Evolutionary conservation across 805 yeast genomes (phyloP).

Genomic region (Cyberlindnera veronae): DNA sequence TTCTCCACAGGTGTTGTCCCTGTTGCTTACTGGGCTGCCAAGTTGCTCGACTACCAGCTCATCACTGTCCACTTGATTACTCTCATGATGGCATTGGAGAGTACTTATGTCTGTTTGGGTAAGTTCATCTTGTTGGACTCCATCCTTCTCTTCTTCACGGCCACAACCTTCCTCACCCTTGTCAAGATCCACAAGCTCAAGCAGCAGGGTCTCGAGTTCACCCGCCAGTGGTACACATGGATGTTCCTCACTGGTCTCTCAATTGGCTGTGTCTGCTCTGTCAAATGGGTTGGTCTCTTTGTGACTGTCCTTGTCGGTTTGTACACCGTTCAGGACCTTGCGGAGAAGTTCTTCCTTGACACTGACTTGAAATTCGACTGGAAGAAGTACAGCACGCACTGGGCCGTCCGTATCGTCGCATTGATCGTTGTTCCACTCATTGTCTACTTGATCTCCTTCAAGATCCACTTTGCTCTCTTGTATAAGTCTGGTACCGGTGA

Average conservation of each 20-base stretch:
- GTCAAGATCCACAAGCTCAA: constrained; percentile 51
- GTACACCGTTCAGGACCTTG: constrained; percentile 52
- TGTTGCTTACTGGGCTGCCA: constrained; percentile 66
- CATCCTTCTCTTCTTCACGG: constrained; percentile 71
- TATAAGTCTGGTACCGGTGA: constrained; percentile 90
- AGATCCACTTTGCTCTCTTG: constrained; percentile 73
- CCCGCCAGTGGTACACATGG: constrained; percentile 49
- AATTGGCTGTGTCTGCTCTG: constrained; percentile 80
- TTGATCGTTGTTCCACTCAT: constrained; percentile 69
- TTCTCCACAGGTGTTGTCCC: constrained; percentile 69
- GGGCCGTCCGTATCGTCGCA: constrained; percentile 63
- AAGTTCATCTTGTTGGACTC: constrained; percentile 76
- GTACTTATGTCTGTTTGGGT: constrained; percentile 64
- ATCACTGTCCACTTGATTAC: constrained; percentile 58
- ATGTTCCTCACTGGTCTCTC: constrained; percentile 58
- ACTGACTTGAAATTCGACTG: constrained; percentile 26
- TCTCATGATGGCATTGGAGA: constrained; percentile 62
- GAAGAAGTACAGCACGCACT: constrained; percentile 50
- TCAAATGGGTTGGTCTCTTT: constrained; percentile 82
- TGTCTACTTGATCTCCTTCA: constrained; percentile 71
- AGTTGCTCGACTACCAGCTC: constrained; percentile 49
- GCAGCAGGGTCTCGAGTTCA: constrained; percentile 33
- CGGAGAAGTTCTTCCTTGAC: constrained; percentile 36
- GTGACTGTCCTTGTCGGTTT: constrained; percentile 59
- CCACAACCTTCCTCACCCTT: constrained; percentile 61